Evolutionary conservation across 805 yeast species (phyloP).

Genomic region (Groenewaldozyma tartarivorans): DNA sequence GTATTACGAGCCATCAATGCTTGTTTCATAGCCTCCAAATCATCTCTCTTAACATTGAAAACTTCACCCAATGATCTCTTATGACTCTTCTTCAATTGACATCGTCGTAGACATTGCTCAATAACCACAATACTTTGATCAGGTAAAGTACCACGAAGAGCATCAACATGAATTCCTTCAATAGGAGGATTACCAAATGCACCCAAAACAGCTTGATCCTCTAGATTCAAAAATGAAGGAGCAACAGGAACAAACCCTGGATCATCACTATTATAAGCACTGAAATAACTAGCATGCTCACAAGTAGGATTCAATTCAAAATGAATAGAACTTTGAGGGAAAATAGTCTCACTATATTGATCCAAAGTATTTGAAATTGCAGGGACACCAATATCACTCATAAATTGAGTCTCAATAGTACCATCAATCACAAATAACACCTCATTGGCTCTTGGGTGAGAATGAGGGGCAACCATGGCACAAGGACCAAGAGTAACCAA

Average conservation of each 20-base stretch:
- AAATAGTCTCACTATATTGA: slow-evolving; percentile 12
- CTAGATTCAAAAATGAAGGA: slow-evolving; percentile 4
- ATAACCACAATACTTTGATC: slow-evolving; percentile 1
- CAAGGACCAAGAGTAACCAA: slow-evolving; percentile 13
- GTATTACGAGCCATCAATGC: neutral
- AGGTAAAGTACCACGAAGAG: slow-evolving; percentile 4
- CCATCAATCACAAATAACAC: slow-evolving; percentile 13
- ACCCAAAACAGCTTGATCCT: slow-evolving; percentile 5
- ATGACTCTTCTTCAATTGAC: neutral
- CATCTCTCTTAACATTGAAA: slow-evolving; percentile 1
- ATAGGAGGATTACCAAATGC: slow-evolving; percentile 7
- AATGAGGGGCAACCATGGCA: slow-evolving; percentile 14
- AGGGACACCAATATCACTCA: slow-evolving; percentile 9
- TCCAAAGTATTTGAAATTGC: slow-evolving; percentile 9
- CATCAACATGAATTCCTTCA: slow-evolving; percentile 1
- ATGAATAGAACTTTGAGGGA: slow-evolving; percentile 17
- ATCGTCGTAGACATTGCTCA: slow-evolving; percentile 6
- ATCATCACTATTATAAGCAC: slow-evolving; percentile 15
- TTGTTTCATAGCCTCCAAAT: neutral
- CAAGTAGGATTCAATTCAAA: slow-evolving; percentile 17
- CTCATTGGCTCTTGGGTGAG: slow-evolving; percentile 15
- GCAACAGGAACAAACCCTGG: slow-evolving; percentile 15
- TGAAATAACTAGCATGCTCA: slow-evolving; percentile 9
- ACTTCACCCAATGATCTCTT: slow-evolving; percentile 4
- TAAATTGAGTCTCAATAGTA: slow-evolving; percentile 11